Conservation (phyloP, 2,329 filamentous ascomycete genomes). For the Colletotrichum somersetense region DNA sequence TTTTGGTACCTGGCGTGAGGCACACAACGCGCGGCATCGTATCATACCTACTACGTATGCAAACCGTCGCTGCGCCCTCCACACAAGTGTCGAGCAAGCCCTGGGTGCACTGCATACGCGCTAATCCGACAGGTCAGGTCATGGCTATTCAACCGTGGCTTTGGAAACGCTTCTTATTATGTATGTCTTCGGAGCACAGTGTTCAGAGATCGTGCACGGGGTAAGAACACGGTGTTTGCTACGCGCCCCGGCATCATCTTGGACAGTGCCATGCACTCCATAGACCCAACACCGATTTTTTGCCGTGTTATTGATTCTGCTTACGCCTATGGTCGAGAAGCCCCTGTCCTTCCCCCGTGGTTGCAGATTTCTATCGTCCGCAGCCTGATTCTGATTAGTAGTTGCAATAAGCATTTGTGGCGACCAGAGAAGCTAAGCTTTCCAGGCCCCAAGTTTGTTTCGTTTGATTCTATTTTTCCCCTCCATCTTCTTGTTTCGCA, state of each 20-base stretch:
- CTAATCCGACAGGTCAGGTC: neutral
- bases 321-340: neutral
- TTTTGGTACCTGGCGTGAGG: neutral
- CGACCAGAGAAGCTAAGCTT: conserved; percentile 29
- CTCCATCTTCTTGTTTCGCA: neutral
- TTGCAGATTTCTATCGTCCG: neutral
- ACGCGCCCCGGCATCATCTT: neutral
- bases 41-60: no score
- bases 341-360: no score
- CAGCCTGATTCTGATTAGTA: conserved; percentile 36
- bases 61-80: neutral
- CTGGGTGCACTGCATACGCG: neutral
- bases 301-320: neutral
- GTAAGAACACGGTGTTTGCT: neutral
- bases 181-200: neutral
- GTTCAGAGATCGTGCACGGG: neutral
- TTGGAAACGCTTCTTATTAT: neutral
- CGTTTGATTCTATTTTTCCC: neutral
- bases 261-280: neutral
- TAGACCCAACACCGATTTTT: neutral
- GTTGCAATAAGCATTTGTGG: conserved; percentile 39
- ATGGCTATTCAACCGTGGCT: no score
- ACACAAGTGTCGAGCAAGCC: neutral
- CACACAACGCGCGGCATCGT: neutral
- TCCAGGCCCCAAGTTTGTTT: conserved; percentile 24